Percentiles rank a stretch among this genome's conserved stretches.
Evolutionary conservation across 208 protist genomes (phyloP).

Genomic region (Trypanosoma scelopori): DNA sequence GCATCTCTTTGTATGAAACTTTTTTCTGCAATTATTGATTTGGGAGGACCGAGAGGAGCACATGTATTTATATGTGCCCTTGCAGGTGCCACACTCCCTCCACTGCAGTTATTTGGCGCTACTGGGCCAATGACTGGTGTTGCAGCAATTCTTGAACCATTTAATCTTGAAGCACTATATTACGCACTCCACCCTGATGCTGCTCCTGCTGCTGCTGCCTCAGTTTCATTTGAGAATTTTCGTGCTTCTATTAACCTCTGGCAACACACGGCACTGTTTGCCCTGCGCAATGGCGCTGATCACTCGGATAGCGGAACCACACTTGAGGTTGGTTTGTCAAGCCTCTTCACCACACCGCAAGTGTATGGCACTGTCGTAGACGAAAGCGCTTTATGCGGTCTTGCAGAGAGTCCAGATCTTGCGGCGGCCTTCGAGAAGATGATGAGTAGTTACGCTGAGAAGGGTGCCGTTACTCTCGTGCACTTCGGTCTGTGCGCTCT

Average conservation of each 20-base stretch:
- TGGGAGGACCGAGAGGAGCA: conserved; percentile 9
- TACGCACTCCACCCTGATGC: conserved; percentile 10
- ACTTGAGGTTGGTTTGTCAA: conserved; percentile 17
- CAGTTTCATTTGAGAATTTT: conserved; percentile 14
- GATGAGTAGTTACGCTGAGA: conserved; percentile 74
- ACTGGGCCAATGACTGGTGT: not conserved
- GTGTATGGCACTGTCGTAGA: conserved; percentile 73
- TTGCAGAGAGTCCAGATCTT: conserved; percentile 31
- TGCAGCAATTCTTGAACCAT: conserved; percentile 16
- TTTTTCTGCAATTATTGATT: conserved; percentile 19
- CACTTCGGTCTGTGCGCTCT: conserved; percentile 44
- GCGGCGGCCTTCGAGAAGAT: conserved; percentile 71
- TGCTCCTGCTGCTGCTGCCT: too few relatives aligned
- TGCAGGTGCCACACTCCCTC: not conserved
- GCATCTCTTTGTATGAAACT: conserved; percentile 22
- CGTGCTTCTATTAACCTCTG: not conserved
- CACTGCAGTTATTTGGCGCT: not conserved
- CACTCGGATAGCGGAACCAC: conserved; percentile 3
- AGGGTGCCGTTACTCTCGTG: conserved; percentile 54
- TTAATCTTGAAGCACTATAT: conserved; percentile 23
- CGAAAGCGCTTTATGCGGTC: conserved; percentile 33
- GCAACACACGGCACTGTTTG: conserved; percentile 9
- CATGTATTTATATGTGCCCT: conserved; percentile 24
- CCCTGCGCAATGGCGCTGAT: not conserved
- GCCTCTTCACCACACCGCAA: conserved; percentile 22